A percentile compares a stretch with the other conserved stretches of the same genome.
These are phyloP conservation scores for Coniochaeta pulveracea DNA, from an alignment of 2,329 filamentous ascomycete species.

Conservation along the genomic window DNA sequence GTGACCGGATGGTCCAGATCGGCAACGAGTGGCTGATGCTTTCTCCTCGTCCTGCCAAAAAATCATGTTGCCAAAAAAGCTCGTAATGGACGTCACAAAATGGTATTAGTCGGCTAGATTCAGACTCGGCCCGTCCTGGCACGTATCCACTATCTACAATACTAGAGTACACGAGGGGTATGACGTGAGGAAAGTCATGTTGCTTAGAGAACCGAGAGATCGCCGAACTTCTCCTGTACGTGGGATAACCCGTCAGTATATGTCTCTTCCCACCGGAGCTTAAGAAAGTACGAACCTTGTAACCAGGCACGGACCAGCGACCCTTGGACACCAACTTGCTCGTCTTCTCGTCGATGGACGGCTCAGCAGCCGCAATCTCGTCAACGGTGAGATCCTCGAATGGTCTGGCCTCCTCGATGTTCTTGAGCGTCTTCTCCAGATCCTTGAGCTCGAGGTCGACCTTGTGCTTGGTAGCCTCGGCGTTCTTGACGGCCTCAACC, in stretches of 20 bases:
- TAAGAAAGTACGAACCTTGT: constrained; percentile 63
- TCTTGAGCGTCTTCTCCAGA: constrained; percentile 86
- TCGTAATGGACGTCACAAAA: too few relatives aligned
- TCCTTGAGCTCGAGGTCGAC: constrained; percentile 93
- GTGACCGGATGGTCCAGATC: too few relatives aligned
- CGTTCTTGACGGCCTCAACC: constrained; percentile 92
- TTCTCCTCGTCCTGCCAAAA: too few relatives aligned
- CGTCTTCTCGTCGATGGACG: constrained; percentile 97
- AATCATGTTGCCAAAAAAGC: too few relatives aligned
- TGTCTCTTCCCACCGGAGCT: constrained; percentile 23
- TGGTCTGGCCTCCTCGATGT: constrained; percentile 90
- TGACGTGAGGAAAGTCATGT: constrained; percentile 24
- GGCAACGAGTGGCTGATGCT: too few relatives aligned
- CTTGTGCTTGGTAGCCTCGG: constrained; percentile 90
- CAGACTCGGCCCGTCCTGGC: neutral
- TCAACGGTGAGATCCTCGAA: constrained; percentile 98
- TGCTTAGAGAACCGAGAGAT: constrained; percentile 84
- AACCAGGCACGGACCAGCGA: constrained; percentile 95
- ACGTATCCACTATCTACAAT: constrained; percentile 47
- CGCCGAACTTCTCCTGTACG: constrained; percentile 91
- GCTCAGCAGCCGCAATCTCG: constrained; percentile 85
- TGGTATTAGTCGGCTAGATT: too few relatives aligned
- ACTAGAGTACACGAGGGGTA: constrained; percentile 56
- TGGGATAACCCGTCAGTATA: constrained; percentile 19
- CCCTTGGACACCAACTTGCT: constrained; percentile 91